A percentile compares a stretch with the other conserved stretches of the same genome.
Conservation (phyloP, 2,329 filamentous ascomycete species). For the Colletotrichum graminicola region DNA sequence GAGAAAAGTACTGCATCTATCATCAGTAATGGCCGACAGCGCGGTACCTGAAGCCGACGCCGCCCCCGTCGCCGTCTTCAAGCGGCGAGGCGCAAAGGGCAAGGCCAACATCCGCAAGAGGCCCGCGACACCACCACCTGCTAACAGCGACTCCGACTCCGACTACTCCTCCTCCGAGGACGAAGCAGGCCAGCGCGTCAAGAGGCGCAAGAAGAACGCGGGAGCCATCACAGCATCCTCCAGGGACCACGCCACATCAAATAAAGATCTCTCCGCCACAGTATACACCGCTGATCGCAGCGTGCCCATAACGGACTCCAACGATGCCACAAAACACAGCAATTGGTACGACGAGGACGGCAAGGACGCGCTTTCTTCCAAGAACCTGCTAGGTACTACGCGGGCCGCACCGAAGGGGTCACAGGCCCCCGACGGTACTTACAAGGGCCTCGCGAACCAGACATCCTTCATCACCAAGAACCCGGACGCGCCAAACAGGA, state of each 20-base stretch:
- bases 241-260: slow-evolving; percentile 55
- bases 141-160: slow-evolving; percentile 69
- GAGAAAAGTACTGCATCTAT: neutral
- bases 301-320: slow-evolving; percentile 73
- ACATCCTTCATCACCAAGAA: slow-evolving; percentile 84
- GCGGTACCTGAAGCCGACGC: slow-evolving; percentile 47
- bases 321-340: slow-evolving; percentile 89
- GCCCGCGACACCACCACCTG: slow-evolving; percentile 80
- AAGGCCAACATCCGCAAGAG: slow-evolving; percentile 86
- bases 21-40: slow-evolving; percentile 28
- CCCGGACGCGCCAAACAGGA: slow-evolving; percentile 75
- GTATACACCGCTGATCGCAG: slow-evolving; percentile 72
- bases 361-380: slow-evolving; percentile 58
- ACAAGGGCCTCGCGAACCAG: slow-evolving; percentile 81
- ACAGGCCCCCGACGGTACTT: slow-evolving; percentile 71
- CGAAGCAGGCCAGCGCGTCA: slow-evolving; percentile 80
- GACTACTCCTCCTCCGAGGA: slow-evolving; percentile 81
- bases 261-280: slow-evolving; percentile 62
- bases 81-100: slow-evolving; percentile 83
- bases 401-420: slow-evolving; percentile 48
- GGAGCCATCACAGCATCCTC: slow-evolving; percentile 76
- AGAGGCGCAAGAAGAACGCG: slow-evolving; percentile 79
- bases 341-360: slow-evolving; percentile 90
- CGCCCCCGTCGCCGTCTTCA: slow-evolving; percentile 78
- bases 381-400: slow-evolving; percentile 71